Conservation (phyloP, 2,329 filamentous ascomycete species). For the Acrodontium crateriforme region DNA sequence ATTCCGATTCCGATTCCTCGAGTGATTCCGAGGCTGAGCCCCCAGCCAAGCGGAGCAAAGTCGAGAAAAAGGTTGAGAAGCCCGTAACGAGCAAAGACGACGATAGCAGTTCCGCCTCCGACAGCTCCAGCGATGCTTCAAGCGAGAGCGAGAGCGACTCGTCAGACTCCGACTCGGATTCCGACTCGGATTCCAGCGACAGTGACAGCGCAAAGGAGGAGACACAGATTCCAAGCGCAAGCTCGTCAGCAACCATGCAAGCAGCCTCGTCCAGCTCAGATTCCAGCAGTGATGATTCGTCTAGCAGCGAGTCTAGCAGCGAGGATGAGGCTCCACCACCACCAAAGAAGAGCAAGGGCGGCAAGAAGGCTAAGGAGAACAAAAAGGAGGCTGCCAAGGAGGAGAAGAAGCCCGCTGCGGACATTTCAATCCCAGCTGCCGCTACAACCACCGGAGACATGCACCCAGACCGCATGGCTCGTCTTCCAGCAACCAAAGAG, state of each 20-base stretch:
- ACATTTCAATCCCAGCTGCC: slow-evolving; percentile 7
- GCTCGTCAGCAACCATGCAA: not conserved
- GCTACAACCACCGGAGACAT: slow-evolving; percentile 23
- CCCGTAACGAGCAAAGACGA: slow-evolving; percentile 6
- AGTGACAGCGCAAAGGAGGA: slow-evolving; percentile 1
- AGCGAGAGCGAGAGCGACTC: not conserved
- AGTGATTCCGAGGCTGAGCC: slow-evolving; percentile 17
- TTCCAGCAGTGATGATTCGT: slow-evolving; percentile 11
- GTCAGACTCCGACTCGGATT: slow-evolving; percentile 10
- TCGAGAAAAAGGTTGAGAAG: slow-evolving; percentile 8
- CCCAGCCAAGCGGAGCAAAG: slow-evolving; percentile 19
- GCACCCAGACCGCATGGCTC: slow-evolving; percentile 1
- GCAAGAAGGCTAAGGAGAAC: slow-evolving; percentile 13
- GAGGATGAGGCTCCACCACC: slow-evolving; percentile 8
- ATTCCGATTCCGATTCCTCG: slow-evolving; percentile 10
- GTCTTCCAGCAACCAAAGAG: slow-evolving; percentile 7
- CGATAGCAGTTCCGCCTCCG: slow-evolving; percentile 7
- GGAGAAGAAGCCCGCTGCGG: slow-evolving; percentile 11
- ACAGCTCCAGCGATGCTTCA: slow-evolving; percentile 3
- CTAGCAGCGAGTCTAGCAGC: slow-evolving; percentile 10
- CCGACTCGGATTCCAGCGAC: slow-evolving; percentile 9
- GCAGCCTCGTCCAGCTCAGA: slow-evolving; percentile 1
- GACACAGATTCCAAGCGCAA: not conserved
- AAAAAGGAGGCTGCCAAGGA: slow-evolving; percentile 8
- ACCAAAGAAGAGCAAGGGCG: slow-evolving; percentile 6